Conservation (phyloP, 345 rosid species). For the Eucalyptus regnans region DNA sequence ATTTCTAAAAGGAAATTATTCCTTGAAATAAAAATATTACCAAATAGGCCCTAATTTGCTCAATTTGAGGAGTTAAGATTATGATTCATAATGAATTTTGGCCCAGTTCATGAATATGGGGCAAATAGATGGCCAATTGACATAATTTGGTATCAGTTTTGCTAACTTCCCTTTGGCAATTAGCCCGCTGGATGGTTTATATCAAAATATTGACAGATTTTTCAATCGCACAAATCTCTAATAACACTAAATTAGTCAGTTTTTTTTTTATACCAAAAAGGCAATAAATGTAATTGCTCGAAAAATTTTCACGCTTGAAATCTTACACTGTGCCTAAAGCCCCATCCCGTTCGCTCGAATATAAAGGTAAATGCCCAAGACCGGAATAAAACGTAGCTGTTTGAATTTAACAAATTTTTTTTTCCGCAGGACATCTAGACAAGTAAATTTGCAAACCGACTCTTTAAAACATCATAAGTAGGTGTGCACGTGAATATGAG, state of each 20-base stretch:
- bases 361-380: background rate
- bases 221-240: background rate
- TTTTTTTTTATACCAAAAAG: background rate
- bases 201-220: background rate
- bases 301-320: background rate
- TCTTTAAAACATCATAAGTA: background rate
- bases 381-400: background rate
- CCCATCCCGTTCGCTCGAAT: background rate
- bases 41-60: background rate
- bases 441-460: background rate
- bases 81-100: background rate
- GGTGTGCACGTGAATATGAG: background rate
- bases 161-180: background rate
- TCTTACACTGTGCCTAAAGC: background rate
- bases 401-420: background rate
- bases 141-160: background rate
- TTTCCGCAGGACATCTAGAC: background rate
- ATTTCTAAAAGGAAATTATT: too few relatives aligned
- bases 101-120: background rate
- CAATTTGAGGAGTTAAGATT: background rate
- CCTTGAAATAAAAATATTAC: too few relatives aligned
- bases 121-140: background rate
- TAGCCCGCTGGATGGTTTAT: background rate
- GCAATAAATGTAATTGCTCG: background rate
- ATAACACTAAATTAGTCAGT: background rate